phyloP scores from a whole-genome alignment of 1,284 basidiomycete genomes.

The Puccinia hordei region DNA sequence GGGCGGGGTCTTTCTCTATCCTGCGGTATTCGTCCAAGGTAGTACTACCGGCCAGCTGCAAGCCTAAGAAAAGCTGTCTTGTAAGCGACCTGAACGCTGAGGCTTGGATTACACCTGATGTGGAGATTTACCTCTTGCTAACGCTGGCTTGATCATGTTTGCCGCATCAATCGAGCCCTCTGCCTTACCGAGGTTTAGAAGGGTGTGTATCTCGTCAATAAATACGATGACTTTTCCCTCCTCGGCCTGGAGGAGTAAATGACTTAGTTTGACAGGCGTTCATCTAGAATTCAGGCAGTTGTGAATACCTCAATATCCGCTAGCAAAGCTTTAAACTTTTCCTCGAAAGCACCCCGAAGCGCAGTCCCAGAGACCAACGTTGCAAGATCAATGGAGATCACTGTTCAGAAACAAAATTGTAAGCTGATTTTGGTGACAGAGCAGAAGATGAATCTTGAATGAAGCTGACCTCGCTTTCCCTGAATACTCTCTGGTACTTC shows the following conservation, averaged over 20 bases:
- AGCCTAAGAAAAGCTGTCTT: constrained; percentile 69
- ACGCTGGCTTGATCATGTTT: constrained; percentile 78
- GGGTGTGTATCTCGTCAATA: constrained; percentile 81
- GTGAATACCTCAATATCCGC: constrained; percentile 79
- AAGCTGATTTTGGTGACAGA: constrained; percentile 70
- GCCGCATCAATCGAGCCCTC: constrained; percentile 89
- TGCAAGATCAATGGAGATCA: constrained; percentile 71
- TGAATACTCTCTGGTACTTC: constrained; percentile 72
- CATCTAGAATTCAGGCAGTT: background rate
- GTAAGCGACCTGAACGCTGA: constrained; percentile 51
- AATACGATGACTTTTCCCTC: constrained; percentile 69
- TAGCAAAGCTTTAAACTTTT: constrained; percentile 82
- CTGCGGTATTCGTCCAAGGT: constrained; percentile 84
- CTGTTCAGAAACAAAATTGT: constrained; percentile 34
- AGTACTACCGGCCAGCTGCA: constrained; percentile 83
- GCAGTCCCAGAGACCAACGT: constrained; percentile 82
- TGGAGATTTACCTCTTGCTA: constrained; percentile 34
- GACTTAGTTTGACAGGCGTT: background rate
- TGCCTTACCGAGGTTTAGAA: constrained; percentile 83
- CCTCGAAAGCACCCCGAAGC: constrained; percentile 85
- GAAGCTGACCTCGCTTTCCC: constrained; percentile 64
- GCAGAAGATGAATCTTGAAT: constrained; percentile 64
- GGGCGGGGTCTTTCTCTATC: constrained; percentile 87
- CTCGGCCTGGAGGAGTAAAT: constrained; percentile 60
- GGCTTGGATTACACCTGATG: background rate